Base-by-base conservation (phyloP, 176 grass and related monocot species). In the Dactylis glomerata region DNA sequence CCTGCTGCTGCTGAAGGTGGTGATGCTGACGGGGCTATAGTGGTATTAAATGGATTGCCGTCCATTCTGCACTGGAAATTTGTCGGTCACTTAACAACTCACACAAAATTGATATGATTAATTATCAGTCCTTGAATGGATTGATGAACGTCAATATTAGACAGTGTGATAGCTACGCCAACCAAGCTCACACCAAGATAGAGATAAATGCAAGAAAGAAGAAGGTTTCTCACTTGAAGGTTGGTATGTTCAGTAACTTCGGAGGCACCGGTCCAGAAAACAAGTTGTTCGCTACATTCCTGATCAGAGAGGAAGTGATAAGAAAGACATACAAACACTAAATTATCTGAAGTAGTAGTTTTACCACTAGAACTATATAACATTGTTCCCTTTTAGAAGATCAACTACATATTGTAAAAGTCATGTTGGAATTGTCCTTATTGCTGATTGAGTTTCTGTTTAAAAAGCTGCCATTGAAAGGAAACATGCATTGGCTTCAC, bases 11-110 rank as follows among this genome's bases (percentile, higher is more conserved):
- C 13, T 65, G 90, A 88, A 33, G 90, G 90, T 6, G 69, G 41
- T 79, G 90, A 64, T 44, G 59, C 58, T 81, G 97, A 89, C 40
- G 90, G 85, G 61, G 90, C 32, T 52, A 81, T 75, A 79, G 84
- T 92, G 36, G 92, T 96, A 83, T 99, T 96, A 75, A 99, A 96
- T 84, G 92, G 92, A 77, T 99, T 99, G n/a, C 97, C 97, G 52
- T 99, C 97, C 87, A 89, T 92, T 90, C 97, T 99, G 93, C 84
- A 83, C 30, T 81, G 32, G 68, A 78, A 64, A 81, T 46, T 34
- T 68, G 58, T 87, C 74, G 70, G 89, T 84, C 26, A 54, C 61
- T 79, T 76, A 63, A 84, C 30, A 84, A 36, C 19, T 22, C n/a
- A 58, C 57, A 76, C 68, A 87, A 17, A 84, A 90, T 9, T 33